phyloP scores from a whole-genome alignment of 2,329 filamentous ascomycete genomes.

The Alternaria gaisen region DNA sequence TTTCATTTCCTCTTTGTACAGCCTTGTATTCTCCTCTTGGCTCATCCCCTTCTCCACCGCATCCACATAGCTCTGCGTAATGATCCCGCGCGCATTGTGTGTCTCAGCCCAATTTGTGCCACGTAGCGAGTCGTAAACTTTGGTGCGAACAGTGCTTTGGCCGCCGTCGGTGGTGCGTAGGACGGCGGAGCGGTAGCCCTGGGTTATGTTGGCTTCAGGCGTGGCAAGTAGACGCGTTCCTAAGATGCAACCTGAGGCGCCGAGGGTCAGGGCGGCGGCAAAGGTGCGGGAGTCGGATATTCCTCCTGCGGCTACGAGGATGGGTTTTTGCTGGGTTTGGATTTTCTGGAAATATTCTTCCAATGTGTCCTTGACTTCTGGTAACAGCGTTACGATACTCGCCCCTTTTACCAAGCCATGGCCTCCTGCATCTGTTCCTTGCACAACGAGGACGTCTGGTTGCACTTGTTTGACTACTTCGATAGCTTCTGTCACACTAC shows the following conservation, averaged over 20 bases:
- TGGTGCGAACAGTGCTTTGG: constrained; percentile 59
- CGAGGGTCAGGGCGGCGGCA: constrained; percentile 64
- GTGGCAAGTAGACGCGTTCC: constrained; percentile 71
- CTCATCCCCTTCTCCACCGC: constrained; percentile 49
- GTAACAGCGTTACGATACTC: constrained; percentile 65
- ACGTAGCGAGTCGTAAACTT: constrained; percentile 62
- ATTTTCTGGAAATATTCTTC: neutral
- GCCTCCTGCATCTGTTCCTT: constrained; percentile 71
- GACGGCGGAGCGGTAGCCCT: constrained; percentile 60
- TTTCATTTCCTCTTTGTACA: constrained; percentile 60
- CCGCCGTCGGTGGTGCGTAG: constrained; percentile 61
- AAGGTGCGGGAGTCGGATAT: constrained; percentile 66
- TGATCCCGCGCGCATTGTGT: constrained; percentile 67
- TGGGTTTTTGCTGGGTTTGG: constrained; percentile 27
- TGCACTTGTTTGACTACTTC: constrained; percentile 57
- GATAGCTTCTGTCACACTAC: constrained; percentile 65
- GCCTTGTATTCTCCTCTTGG: constrained; percentile 55
- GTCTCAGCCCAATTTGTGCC: constrained; percentile 67
- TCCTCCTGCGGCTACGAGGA: constrained; percentile 67
- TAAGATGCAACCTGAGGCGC: constrained; percentile 63
- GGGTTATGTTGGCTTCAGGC: constrained; percentile 57
- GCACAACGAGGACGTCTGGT: constrained; percentile 68
- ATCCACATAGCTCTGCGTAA: constrained; percentile 63
- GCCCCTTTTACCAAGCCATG: constrained; percentile 66
- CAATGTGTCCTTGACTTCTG: constrained; percentile 64